These are phyloP conservation scores for Poronia punctata DNA, from an alignment of 495 filamentous ascomycete species.

Conservation along the genomic window DNA sequence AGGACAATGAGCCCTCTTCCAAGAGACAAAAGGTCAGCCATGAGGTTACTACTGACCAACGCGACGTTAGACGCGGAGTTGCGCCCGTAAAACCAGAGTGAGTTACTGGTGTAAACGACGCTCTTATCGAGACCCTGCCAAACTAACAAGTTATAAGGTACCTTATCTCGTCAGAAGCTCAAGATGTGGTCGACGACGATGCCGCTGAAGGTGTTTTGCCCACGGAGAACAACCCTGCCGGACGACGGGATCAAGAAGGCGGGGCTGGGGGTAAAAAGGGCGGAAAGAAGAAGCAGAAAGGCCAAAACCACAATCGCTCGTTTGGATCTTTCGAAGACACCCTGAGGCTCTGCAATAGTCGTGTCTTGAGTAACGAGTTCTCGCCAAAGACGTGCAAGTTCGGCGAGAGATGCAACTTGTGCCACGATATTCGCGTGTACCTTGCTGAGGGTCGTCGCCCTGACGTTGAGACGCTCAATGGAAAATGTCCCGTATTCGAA, in stretches of 20 bases:
- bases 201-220: conserved; percentile 55
- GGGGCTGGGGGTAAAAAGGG: conserved; percentile 37
- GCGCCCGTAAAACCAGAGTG: conserved; percentile 83
- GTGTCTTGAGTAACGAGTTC: conserved; percentile 63
- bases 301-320: conserved; percentile 80
- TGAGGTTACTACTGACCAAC: conserved; percentile 18
- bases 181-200: conserved; percentile 52
- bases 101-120: conserved; percentile 16
- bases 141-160: conserved; percentile 42
- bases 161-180: conserved; percentile 39
- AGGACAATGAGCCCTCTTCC: conserved; percentile 18
- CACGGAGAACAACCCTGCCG: conserved; percentile 33
- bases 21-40: conserved; percentile 25
- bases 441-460: conserved; percentile 72
- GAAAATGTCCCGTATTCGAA: conserved; percentile 75
- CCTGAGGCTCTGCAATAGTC: conserved; percentile 67
- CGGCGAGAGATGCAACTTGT: conserved; percentile 67
- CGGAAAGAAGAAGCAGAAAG: conserved; percentile 62
- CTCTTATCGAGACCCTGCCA: neutral
- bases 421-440: conserved; percentile 80
- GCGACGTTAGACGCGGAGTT: conserved; percentile 54
- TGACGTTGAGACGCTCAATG: conserved; percentile 66
- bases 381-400: conserved; percentile 65
- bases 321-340: conserved; percentile 77
- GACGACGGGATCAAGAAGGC: conserved; percentile 21